phyloP scores from a whole-genome alignment of 179 eudicot species.

The Gypsophila paniculata region DNA sequence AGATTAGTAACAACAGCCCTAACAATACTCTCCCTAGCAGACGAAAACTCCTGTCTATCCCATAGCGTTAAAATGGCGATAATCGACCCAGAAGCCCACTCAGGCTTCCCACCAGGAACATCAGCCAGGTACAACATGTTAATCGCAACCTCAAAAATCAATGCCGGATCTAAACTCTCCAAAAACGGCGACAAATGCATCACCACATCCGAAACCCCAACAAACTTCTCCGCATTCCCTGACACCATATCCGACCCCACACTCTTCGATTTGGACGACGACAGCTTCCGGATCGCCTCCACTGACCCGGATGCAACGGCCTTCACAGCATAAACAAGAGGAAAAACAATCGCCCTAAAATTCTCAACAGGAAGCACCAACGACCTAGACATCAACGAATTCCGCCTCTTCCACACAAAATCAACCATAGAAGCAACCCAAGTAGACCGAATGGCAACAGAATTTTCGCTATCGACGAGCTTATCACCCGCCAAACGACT shows the following conservation, averaged over 20 bases:
- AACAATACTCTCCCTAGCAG: conserved; percentile 91
- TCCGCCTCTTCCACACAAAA: conserved; percentile 74
- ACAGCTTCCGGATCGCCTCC: conserved; percentile 61
- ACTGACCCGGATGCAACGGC: conserved; percentile 87
- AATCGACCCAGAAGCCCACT: conserved; percentile 89
- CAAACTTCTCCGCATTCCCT: conserved; percentile 73
- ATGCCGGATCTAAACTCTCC: conserved; percentile 69
- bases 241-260: conserved; percentile 31
- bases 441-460: conserved; percentile 79
- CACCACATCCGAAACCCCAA: conserved; percentile 91
- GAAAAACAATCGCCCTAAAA: conserved; percentile 27
- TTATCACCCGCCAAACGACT: conserved; percentile 91
- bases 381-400: conserved; percentile 77
- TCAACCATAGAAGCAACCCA: conserved; percentile 89
- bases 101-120: conserved; percentile 98
- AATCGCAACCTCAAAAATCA: conserved; percentile 87
- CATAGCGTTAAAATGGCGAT: conserved; percentile 89
- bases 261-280: conserved; percentile 43
- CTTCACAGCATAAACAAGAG: conserved; percentile 63
- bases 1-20: conserved; percentile 88
- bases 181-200: conserved; percentile 77
- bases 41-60: conserved; percentile 96
- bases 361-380: conserved; percentile 65
- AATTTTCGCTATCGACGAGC: conserved; percentile 88
- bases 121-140: conserved; percentile 94